Evolutionary conservation across 805 yeast species (phyloP).

Genomic region (Wickerhamomyces xylosicus): DNA sequence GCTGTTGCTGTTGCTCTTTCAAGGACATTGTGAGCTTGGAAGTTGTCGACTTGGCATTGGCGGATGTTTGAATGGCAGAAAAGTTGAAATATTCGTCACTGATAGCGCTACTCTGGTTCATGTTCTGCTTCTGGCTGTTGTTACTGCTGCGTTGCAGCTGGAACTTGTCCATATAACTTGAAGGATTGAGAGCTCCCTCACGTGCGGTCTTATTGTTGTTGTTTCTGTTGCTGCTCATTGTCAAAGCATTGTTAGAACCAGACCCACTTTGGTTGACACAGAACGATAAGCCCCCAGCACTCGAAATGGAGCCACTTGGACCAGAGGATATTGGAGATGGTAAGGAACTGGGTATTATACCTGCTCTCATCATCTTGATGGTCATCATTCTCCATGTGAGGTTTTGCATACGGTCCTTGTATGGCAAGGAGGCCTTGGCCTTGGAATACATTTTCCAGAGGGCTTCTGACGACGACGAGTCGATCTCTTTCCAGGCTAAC

Average conservation of each 20-base stretch:
- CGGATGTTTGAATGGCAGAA: neutral
- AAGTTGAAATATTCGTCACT: slow-evolving; percentile 18
- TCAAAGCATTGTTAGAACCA: too few species aligned
- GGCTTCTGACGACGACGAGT: slow-evolving; percentile 35
- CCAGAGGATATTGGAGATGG: neutral
- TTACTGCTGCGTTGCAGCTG: too few species aligned
- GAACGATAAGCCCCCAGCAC: too few species aligned
- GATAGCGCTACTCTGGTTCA: neutral
- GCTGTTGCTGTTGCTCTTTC: slow-evolving; percentile 5
- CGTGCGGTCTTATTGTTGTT: too few species aligned
- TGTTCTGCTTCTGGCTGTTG: too few species aligned
- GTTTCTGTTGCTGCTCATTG: too few species aligned
- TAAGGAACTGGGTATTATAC: neutral
- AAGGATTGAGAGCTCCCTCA: too few species aligned
- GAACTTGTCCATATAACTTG: too few species aligned
- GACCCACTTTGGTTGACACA: slow-evolving; percentile 4
- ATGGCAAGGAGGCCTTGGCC: slow-evolving; percentile 68
- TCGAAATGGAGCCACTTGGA: neutral
- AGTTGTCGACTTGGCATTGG: slow-evolving; percentile 7
- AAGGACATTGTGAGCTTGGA: slow-evolving; percentile 19
- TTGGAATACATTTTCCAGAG: slow-evolving; percentile 77
- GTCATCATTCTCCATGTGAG: slow-evolving; percentile 84
- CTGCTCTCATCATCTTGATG: slow-evolving; percentile 23
- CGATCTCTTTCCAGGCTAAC: slow-evolving; percentile 12
- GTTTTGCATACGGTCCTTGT: slow-evolving; percentile 70